Percentiles rank a stretch among this genome's conserved stretches.
These are phyloP conservation scores for Hepatocystis sp. DNA, from an alignment of 169 alveolate species.

Conservation along the genomic window DNA sequence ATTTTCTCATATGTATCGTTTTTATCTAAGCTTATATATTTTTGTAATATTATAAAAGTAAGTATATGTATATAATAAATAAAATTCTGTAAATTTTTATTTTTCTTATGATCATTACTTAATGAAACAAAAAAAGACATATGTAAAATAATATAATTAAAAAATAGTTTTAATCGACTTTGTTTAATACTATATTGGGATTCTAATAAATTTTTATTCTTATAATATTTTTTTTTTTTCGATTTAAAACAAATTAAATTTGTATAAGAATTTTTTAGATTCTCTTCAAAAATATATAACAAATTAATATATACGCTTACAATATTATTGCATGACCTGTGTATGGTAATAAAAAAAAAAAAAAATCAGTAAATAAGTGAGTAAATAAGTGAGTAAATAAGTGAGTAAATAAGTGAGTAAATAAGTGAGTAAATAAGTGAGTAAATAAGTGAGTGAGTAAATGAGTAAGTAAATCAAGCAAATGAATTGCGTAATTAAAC, in stretches of 20 bases:
- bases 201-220: not conserved
- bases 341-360: too few relatives aligned
- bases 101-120: conserved; percentile 8
- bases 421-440: too few relatives aligned
- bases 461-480: too few relatives aligned
- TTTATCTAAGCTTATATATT: conserved; percentile 5
- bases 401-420: too few relatives aligned
- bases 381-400: too few relatives aligned
- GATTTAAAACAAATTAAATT: not conserved
- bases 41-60: conserved; percentile 34
- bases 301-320: conserved; percentile 19
- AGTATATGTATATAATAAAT: conserved; percentile 25
- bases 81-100: not conserved
- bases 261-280: not conserved
- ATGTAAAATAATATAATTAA: conserved; percentile 44
- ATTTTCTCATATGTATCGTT: not conserved
- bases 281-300: conserved; percentile 12
- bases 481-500: too few relatives aligned
- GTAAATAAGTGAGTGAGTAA: too few relatives aligned
- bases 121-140: conserved; percentile 34
- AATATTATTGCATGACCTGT: too few relatives aligned
- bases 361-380: too few relatives aligned
- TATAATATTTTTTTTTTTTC: not conserved
- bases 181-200: not conserved
- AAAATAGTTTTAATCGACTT: not conserved